Conservation (phyloP, 2,329 filamentous ascomycete genomes). For the Chaetomium globosum region DNA sequence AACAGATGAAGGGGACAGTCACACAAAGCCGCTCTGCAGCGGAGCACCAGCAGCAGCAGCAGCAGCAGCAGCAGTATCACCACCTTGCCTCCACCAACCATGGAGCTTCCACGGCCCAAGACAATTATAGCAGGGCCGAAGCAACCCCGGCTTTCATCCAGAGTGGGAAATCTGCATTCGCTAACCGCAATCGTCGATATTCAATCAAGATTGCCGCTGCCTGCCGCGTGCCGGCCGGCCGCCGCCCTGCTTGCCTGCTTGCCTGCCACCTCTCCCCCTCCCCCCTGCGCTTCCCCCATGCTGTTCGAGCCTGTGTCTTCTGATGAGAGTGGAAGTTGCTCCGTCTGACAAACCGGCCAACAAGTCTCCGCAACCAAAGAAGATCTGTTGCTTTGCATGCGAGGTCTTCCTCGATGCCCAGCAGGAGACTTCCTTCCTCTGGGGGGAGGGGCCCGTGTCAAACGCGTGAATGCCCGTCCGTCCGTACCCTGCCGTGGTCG, state of each 20-base stretch:
- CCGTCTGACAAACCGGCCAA: conserved; percentile 19
- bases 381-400: conserved; percentile 1
- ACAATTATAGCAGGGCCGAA: conserved; percentile 26
- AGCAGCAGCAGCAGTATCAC: background rate
- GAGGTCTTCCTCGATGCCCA: background rate
- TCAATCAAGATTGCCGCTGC: conserved; percentile 10
- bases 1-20: conserved; percentile 1
- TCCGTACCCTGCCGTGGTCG: background rate
- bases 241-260: background rate
- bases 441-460: background rate
- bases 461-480: background rate
- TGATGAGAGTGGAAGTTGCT: conserved; percentile 4
- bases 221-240: too few relatives aligned
- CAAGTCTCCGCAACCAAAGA: background rate
- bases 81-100: background rate
- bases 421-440: too few relatives aligned
- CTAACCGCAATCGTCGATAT: conserved; percentile 23
- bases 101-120: background rate
- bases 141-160: conserved; percentile 26
- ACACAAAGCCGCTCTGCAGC: background rate
- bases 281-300: background rate
- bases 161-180: conserved; percentile 1
- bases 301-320: background rate
- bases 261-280: background rate
- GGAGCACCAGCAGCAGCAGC: background rate